Conservation (phyloP, 2,329 filamentous ascomycete genomes). For the Falciphora oryzae region DNA sequence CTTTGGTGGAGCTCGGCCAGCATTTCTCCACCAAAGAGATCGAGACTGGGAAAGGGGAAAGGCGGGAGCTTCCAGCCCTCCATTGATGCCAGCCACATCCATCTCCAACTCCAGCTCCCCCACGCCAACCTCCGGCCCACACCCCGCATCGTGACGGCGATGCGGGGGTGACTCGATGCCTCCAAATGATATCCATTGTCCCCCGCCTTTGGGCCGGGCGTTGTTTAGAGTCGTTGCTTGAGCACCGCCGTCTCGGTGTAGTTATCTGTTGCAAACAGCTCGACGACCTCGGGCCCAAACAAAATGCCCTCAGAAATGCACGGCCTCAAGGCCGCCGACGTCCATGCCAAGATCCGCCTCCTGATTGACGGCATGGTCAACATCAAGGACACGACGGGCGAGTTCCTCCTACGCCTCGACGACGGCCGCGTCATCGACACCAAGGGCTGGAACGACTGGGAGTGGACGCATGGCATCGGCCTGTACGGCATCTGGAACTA, state of each 20-base stretch:
- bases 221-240: background rate
- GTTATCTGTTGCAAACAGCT: too few species aligned
- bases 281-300: background rate
- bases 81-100: background rate
- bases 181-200: background rate
- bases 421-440: conserved; percentile 77
- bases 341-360: conserved; percentile 53
- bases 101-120: background rate
- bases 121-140: background rate
- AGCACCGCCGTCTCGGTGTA: background rate
- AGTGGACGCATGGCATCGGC: conserved; percentile 76
- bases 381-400: conserved; percentile 68
- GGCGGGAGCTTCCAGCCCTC: too few species aligned
- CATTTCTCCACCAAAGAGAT: conserved; percentile 14
- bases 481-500: conserved; percentile 81
- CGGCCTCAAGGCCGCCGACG: conserved; percentile 39
- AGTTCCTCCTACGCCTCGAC: conserved; percentile 64
- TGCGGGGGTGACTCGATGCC: background rate
- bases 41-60: too few species aligned
- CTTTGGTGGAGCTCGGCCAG: background rate
- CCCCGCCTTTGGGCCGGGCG: background rate
- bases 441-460: conserved; percentile 80
- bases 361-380: conserved; percentile 71
- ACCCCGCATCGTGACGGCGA: background rate
- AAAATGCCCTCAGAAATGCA: conserved; percentile 37